A percentile compares a stretch with the other conserved stretches of the same genome.
Evolutionary conservation across 78 protist genomes (phyloP).

Genomic region (Dictyostelium capitatum): DNA sequence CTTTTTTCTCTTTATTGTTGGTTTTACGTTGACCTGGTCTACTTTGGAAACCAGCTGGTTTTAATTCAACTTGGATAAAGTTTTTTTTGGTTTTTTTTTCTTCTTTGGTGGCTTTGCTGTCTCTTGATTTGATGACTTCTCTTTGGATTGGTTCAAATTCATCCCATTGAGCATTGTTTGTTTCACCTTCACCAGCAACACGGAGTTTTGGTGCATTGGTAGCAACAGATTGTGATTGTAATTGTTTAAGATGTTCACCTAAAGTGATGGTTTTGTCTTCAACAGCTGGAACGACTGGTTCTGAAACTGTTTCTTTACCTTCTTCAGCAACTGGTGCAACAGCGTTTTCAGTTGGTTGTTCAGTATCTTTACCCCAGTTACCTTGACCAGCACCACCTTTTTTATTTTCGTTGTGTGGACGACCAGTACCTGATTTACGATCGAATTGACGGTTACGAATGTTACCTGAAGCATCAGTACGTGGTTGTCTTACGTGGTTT

Average conservation of each 20-base stretch:
- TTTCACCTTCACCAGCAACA: constrained; percentile 79
- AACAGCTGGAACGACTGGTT: background rate
- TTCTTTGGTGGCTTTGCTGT: constrained; percentile 51
- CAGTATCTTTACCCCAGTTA: constrained; percentile 74
- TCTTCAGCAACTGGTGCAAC: constrained; percentile 26
- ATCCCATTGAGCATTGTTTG: constrained; percentile 59
- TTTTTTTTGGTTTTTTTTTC: constrained; percentile 66
- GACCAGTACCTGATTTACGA: constrained; percentile 73
- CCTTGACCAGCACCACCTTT: constrained; percentile 71
- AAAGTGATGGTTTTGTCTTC: constrained; percentile 66
- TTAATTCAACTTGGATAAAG: constrained; percentile 39
- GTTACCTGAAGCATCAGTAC: constrained; percentile 61
- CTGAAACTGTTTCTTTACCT: background rate
- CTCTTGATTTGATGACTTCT: constrained; percentile 38
- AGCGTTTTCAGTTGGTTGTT: background rate
- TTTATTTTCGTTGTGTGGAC: constrained; percentile 50
- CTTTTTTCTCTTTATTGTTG: background rate
- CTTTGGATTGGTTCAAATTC: constrained; percentile 62
- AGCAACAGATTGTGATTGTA: constrained; percentile 2
- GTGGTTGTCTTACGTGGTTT: constrained; percentile 20
- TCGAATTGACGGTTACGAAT: constrained; percentile 69
- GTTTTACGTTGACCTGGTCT: background rate
- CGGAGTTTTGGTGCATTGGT: constrained; percentile 45
- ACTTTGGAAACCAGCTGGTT: background rate
- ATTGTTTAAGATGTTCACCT: constrained; percentile 55